These are phyloP conservation scores for Galeopsis tetrahit DNA, from an alignment of 257 asterid species.

Conservation along the genomic window DNA sequence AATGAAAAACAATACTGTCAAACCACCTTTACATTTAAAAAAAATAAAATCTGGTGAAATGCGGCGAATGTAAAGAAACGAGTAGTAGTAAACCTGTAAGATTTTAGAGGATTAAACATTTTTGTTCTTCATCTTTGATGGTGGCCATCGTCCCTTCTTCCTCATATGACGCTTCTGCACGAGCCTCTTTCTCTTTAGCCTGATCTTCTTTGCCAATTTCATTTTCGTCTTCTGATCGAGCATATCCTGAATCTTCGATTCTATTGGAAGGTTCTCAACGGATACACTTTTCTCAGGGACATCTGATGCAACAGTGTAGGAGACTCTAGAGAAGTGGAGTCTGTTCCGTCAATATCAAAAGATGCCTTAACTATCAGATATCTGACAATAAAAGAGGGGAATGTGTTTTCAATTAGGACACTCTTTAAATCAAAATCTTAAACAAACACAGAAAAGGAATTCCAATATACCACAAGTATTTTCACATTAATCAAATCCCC, in stretches of 20 bases:
- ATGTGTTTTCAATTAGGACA: slow-evolving; percentile 23
- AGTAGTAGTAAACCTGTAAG: slow-evolving; percentile 46
- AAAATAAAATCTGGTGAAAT: slow-evolving; percentile 27
- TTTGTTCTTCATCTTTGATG: slow-evolving; percentile 93
- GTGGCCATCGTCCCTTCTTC: slow-evolving; percentile 99
- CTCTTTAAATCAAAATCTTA: slow-evolving; percentile 2
- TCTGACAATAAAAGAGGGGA: slow-evolving; percentile 51
- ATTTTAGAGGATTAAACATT: slow-evolving; percentile 57
- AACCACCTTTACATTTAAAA: slow-evolving; percentile 35
- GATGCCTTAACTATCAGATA: slow-evolving; percentile 81
- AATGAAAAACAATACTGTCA: slow-evolving; percentile 24
- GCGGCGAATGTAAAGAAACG: slow-evolving; percentile 27
- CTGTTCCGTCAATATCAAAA: slow-evolving; percentile 52
- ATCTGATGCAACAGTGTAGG: slow-evolving; percentile 53
- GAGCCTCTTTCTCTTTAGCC: slow-evolving; percentile 86
- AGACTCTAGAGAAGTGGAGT: slow-evolving; percentile 44
- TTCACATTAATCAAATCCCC: slow-evolving; percentile 14
- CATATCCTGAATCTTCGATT: slow-evolving; percentile 66
- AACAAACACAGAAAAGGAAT: slow-evolving; percentile 25
- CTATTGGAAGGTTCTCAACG: slow-evolving; percentile 68
- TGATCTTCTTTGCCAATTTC: slow-evolving; percentile 87
- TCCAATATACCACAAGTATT: slow-evolving; percentile 2
- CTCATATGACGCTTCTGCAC: slow-evolving; percentile 87
- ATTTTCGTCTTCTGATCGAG: slow-evolving; percentile 74
- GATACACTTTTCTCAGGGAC: slow-evolving; percentile 49